Conservation (phyloP, 352 stramenopile genomes). For the Saprolegnia parasitica region DNA sequence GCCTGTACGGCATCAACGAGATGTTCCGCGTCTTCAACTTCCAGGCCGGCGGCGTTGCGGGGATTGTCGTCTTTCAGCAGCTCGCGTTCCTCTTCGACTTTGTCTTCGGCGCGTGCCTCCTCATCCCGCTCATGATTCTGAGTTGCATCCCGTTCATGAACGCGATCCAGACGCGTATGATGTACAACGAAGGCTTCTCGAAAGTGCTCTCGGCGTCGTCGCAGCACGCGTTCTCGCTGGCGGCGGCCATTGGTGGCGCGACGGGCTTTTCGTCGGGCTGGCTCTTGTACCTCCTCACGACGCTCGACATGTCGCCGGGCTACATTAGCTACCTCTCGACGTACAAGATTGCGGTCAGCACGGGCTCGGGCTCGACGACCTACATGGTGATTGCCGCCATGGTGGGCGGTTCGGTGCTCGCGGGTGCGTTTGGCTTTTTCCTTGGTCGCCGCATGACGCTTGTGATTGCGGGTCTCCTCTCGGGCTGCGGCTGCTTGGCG, state of each 20-base stretch:
- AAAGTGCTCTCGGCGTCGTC: conserved; percentile 80
- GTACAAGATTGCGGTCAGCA: conserved; percentile 59
- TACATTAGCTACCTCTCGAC: conserved; percentile 75
- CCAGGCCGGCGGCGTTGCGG: conserved; percentile 54
- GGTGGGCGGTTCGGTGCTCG: conserved; percentile 48
- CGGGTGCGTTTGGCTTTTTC: conserved; percentile 58
- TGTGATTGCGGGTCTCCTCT: conserved; percentile 58
- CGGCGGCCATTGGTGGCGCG: conserved; percentile 68
- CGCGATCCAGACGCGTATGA: conserved; percentile 86
- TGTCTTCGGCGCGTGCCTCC: conserved; percentile 66
- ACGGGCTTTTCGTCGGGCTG: conserved; percentile 66
- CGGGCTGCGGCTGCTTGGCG: conserved; percentile 63
- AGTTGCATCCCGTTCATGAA: conserved; percentile 82
- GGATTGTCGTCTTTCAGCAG: conserved; percentile 64
- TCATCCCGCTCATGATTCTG: conserved; percentile 70
- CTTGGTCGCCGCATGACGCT: conserved; percentile 73
- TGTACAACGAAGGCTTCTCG: conserved; percentile 88
- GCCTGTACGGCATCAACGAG: conserved; percentile 78
- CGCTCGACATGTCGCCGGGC: conserved; percentile 60
- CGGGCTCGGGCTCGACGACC: conserved; percentile 54
- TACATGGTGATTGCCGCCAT: conserved; percentile 65
- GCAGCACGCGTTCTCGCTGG: conserved; percentile 81
- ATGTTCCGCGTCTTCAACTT: conserved; percentile 84
- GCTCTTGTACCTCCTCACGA: conserved; percentile 76
- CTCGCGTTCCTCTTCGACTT: conserved; percentile 86